Evolutionary conservation across 2,329 filamentous ascomycete species (phyloP).

Genomic region (Parastagonospora nodorum): DNA sequence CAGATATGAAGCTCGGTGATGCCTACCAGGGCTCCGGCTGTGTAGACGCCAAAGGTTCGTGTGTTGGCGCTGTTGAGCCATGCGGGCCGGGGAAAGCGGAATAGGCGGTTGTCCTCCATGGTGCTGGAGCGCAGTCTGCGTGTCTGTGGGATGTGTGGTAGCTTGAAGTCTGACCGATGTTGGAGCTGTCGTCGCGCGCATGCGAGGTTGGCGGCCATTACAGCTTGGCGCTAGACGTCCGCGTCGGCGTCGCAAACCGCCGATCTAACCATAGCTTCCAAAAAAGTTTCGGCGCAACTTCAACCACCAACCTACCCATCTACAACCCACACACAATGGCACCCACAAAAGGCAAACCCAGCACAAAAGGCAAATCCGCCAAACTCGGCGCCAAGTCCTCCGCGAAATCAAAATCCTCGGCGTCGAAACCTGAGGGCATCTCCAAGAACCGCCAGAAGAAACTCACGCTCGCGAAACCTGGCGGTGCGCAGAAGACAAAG

Average conservation of each 20-base stretch:
- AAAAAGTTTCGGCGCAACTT: conserved; percentile 30
- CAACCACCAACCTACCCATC: conserved; percentile 1
- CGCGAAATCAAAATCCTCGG: conserved; percentile 40
- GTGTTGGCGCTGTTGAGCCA: conserved; percentile 70
- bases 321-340: conserved; percentile 23
- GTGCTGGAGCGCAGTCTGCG: conserved; percentile 6
- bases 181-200: conserved; percentile 22
- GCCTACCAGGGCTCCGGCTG: conserved; percentile 67
- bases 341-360: conserved; percentile 30
- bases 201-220: conserved; percentile 36
- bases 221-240: conserved; percentile 23
- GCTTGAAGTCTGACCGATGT: conserved; percentile 20
- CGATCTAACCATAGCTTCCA: conserved; percentile 9
- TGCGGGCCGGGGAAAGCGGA: conserved; percentile 69
- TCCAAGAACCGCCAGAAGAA: conserved; percentile 50
- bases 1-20: conserved; percentile 3
- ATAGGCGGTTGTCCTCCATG: conserved; percentile 62
- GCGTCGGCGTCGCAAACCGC: conserved; percentile 12
- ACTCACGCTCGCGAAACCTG: conserved; percentile 41
- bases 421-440: conserved; percentile 40
- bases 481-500: conserved; percentile 59
- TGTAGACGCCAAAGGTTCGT: conserved; percentile 68
- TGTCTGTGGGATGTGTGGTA: conserved; percentile 1
- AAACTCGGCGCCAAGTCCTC: conserved; percentile 24
- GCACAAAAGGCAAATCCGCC: conserved; percentile 32